These are phyloP conservation scores for Casuarina glauca DNA, from an alignment of 306 rosid genomes.

Conservation along the genomic window DNA sequence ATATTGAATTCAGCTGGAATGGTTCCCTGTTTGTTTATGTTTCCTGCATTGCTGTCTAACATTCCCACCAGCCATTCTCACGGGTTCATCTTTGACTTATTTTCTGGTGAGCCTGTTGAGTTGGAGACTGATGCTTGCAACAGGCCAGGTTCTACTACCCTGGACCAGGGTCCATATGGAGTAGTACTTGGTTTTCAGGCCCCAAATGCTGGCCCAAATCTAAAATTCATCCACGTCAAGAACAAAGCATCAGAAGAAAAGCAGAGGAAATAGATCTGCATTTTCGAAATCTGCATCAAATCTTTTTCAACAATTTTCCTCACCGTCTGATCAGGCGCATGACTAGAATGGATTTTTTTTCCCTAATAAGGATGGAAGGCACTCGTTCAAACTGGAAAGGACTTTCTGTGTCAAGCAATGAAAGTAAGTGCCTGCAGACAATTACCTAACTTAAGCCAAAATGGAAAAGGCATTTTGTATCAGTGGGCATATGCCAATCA, in stretches of 20 bases:
- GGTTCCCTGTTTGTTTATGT: no score
- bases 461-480: background rate
- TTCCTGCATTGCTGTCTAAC: background rate
- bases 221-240: background rate
- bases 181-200: background rate
- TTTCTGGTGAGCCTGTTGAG: background rate
- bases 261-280: no score
- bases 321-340: no score
- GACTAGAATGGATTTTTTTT: background rate
- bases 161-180: background rate
- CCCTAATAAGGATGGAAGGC: background rate
- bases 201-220: background rate
- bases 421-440: background rate
- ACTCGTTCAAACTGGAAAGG: background rate
- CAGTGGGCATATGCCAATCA: background rate
- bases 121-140: background rate
- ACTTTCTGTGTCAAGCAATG: background rate
- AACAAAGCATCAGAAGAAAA: no score
- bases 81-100: background rate
- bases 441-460: background rate
- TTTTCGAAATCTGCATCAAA: no score
- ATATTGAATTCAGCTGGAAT: no score
- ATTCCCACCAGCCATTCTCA: constrained; percentile 4
- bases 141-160: background rate
- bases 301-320: no score